Base-by-base conservation (phyloP, 106 monocot species). In the Amphibolis antarctica region DNA sequence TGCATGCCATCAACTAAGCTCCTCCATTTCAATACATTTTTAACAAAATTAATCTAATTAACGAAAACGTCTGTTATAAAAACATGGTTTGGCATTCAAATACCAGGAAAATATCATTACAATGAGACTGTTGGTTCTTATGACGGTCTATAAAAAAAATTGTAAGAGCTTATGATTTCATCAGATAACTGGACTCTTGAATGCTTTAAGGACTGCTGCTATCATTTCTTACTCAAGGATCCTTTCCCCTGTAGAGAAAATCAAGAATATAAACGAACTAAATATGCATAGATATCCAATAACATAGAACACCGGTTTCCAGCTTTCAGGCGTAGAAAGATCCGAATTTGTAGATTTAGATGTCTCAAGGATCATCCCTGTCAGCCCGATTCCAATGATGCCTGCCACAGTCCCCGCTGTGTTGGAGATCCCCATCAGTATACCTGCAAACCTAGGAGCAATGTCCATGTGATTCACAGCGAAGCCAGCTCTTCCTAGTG, bases 361-460 rank as follows among this genome's bases (percentile, higher is more conserved):
- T 1, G 74, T 54, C 63, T 94, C 89, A 22, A 94, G 77, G 59
- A 89, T 86, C 21, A 42, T 75, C 55, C 94, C 94, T n/a, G 94
- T 94, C n/a, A 94, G 75, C 20, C 83, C 85, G 31, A 89, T 89
- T 15, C 94, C 94, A 46, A 94, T 73, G n/a, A 94, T 88, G 13
- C 94, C 94, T 10, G 94, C 94, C 62, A 94, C 60, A 6, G 94
- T 94, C 28, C 94, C 94, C 2, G 94, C 88, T 13, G 94, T 94
- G 63, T 94, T 94, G 12, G 89, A 89, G 60, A 94, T 81, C 15
- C 94, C 94, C 94, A 94, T 94, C n/a, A 94, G 76, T 44, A 94
- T 88, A 10, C 94, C 94, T 26, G 94, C 94, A 76, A 79, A 84
- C 18, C 77, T 86, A n/a, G 94, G 94, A 64, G 94, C 94, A 30